These are phyloP conservation scores for Choanephora cucurbitarum DNA, from an alignment of 371 early-diverging fungal species.

Conservation along the genomic window DNA sequence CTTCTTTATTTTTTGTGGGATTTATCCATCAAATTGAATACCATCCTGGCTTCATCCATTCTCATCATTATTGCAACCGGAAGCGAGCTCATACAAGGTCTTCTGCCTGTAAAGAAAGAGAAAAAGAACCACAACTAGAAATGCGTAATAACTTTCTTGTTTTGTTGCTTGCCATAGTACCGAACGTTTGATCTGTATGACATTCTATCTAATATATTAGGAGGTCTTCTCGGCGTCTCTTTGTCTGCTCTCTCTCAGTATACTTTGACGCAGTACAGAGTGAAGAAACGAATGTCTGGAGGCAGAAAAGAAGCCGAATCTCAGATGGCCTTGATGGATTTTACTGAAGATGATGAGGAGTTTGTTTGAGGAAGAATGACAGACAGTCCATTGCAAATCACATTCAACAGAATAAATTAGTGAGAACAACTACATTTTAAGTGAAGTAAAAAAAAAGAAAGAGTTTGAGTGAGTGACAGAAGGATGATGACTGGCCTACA, in stretches of 20 bases:
- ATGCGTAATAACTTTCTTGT: too few relatives aligned
- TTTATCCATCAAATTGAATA: conserved; percentile 40
- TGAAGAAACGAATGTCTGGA: conserved; percentile 39
- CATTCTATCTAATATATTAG: conserved; percentile 47
- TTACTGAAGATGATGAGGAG: conserved; percentile 33
- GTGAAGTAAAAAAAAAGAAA: too few relatives aligned
- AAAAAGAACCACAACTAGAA: too few relatives aligned
- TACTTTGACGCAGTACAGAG: conserved; percentile 24
- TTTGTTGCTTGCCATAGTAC: conserved; percentile 29
- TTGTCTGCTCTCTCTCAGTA: conserved; percentile 33
- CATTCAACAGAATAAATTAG: too few relatives aligned
- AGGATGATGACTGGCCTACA: too few relatives aligned
- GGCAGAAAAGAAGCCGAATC: conserved; percentile 46
- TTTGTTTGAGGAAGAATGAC: too few relatives aligned
- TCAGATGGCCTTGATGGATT: conserved; percentile 46
- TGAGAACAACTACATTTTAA: too few relatives aligned
- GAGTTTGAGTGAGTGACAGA: too few relatives aligned
- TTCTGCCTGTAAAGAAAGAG: conserved; percentile 39
- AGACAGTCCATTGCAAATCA: too few relatives aligned
- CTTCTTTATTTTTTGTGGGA: conserved; percentile 51
- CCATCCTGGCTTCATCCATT: conserved; percentile 27
- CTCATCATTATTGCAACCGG: conserved; percentile 31
- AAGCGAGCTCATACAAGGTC: conserved; percentile 50
- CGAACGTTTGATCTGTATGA: conserved; percentile 50
- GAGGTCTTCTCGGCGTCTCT: conserved; percentile 35